Conservation (phyloP, 768 basidiomycete species). For the Amanita fuliginea region DNA sequence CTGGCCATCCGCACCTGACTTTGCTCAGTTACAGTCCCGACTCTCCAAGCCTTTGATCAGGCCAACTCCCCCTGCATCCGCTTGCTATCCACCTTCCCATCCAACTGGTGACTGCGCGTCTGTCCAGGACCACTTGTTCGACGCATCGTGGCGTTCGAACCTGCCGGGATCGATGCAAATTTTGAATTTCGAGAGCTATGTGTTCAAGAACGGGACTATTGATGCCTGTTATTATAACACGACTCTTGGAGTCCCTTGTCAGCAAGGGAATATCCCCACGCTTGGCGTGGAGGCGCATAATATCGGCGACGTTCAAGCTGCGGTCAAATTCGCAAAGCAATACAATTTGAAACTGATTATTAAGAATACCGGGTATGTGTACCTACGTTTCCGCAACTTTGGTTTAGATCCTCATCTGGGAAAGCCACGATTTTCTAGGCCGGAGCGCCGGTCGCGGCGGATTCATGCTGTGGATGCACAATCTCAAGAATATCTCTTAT, state of each 20-base stretch:
- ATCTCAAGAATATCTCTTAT: conserved; percentile 20
- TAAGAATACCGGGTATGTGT: conserved; percentile 21
- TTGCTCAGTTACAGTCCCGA: neutral
- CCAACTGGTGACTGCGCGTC: neutral
- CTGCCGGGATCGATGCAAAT: neutral
- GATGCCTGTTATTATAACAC: neutral
- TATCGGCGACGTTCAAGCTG: conserved; percentile 25
- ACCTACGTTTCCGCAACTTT: too few species aligned
- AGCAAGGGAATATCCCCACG: neutral
- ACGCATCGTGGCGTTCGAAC: neutral
- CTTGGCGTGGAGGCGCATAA: conserved; percentile 28
- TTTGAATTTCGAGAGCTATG: neutral
- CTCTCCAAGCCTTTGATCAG: neutral
- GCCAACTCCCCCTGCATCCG: neutral
- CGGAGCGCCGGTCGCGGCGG: conserved; percentile 29
- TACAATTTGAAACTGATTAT: conserved; percentile 27
- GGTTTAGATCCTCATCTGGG: conserved; percentile 1
- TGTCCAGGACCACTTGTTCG: neutral
- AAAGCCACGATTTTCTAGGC: conserved; percentile 32
- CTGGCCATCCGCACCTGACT: neutral
- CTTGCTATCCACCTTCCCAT: neutral
- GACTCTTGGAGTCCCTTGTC: neutral
- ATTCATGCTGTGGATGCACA: conserved; percentile 30
- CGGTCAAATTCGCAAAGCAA: conserved; percentile 7
- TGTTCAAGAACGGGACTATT: neutral